Base-by-base conservation (phyloP, 352 stramenopile genomes). In the Phytophthora idaei region DNA sequence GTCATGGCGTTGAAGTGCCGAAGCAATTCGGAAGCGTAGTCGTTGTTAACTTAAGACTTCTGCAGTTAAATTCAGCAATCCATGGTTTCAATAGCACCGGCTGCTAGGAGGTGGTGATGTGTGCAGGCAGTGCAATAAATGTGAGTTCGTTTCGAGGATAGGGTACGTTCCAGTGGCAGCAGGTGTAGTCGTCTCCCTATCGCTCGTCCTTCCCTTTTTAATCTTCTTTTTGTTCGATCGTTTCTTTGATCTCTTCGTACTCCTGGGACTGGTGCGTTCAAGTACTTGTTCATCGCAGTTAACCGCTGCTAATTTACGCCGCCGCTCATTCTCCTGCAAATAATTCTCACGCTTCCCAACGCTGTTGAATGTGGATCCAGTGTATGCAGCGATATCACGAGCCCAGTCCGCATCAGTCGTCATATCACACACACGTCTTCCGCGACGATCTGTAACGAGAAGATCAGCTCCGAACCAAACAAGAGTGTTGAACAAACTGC, bases 391-490 rank as follows among this genome's bases (percentile, higher is more conserved):
- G 44, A 71, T 68, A 34, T 58, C 42, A 11, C 28, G 10, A 12
- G 46, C 27, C 61, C 61, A 68, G 4, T 37, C 36, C 11, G 12
- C 51, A 51, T 68, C 61, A 10, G 27, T 12, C 32, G 61, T 67
- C 32, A 74, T 36, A n/a, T 67, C 67, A 36, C 42, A 60, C 28
- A 67, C 37, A 10, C 31, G 21, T 59, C 34, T 44, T 11, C 61
- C 67, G 4, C 55, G 4, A 2, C 29, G 39, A 27, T 71, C 62
- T 17, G 58, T 57, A 12, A 55, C 59, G 8, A 46, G 46, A 57
- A 71, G 28, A 21, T 74, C 57, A 11, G 51, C 67, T 25, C 67
- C 61, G 2, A 67, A 64, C 8, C 11, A 41, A 53, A 36, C 52
- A 15, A 78, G 48, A 21, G 53, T 15, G 1, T 41, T 36, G n/a